Evolutionary conservation across 1,139 yeast genomes (phyloP), one percentile per base, ranked within the genome.

Genomic region (Saccharomyces hybrid): DNA sequence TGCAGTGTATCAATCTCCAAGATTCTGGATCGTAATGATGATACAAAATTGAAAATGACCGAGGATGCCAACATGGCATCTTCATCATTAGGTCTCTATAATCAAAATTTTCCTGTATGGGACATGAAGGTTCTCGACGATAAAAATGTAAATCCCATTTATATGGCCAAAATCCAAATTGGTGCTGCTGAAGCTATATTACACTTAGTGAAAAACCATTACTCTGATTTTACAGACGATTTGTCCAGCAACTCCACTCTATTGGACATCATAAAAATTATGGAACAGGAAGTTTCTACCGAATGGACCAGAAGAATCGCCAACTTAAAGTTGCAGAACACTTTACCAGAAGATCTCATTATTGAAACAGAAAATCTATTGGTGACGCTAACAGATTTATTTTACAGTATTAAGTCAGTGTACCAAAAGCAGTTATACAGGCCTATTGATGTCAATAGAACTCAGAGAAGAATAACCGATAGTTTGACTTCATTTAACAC

Each of bases 401-500:
- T 87, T 69, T 83, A 84, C 64, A 82, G 81, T 61, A 79, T 88
- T 61, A 83, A 90, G 66, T 84, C 85, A 61, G 70, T 80, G n/a
- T 89, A 87, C 64, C 86, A 88, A 56, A 88, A 85, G 68, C 87
- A 86, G 64, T 78, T 88, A 16, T 90, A 88, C 69, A 79, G 91
- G 57, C 96, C 96, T 0, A 71, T 79, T 49, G 79, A 78, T 34
- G 59, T 69, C 25, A 63, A 55, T 44, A 64, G 58, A 55, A 49
- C 56, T 9, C 60, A 60, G 29, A 61, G 67, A 41, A 61, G 55
- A 34, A 60, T 64, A 20, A 55, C 59, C 11, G 56, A 56, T 31
- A 42, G 57, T 7, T 53, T 64, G 31, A 59, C 57, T 16, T 55
- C 60, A 3, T 61, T 62, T 44, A 54, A 55, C 23, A 48, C 58